Evolutionary conservation across 495 filamentous ascomycete genomes (phyloP), one percentile per base, ranked within the genome.

Genomic region (Amniculicola lignicola): DNA sequence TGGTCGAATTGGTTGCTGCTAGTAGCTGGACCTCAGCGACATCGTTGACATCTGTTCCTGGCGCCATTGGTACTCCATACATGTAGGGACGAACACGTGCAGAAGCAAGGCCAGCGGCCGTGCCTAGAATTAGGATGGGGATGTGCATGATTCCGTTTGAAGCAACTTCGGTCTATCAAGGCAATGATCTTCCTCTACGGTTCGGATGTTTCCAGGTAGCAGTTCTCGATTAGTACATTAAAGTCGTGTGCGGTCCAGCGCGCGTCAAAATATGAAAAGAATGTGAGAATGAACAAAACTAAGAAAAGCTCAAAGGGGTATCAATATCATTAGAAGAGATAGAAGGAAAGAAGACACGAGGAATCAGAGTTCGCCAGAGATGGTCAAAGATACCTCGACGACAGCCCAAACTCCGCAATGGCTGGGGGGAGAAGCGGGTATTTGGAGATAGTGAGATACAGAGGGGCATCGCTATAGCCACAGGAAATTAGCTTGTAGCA

Each of bases 401-500:
- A 15, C 21, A 15, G 5, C 47, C 10, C 2, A 15, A 35, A 18
- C n/a, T 5, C 10, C 40, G 39, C 11, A 18, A 15, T 19, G 24
- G 21, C 23, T 38, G 23, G 27, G 5, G 45, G 45, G 16, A 16
- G 22, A 2, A 23, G 22, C 45, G 31, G 45, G 29, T 48, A 40
- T 57, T 49, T 46, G 51, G 38, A 39, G 19, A 25, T 14, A 24
- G 21, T n/a, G n/a, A n/a, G 25, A 21, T 5, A 35, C 45, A 3
- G 45, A 9, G 45, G 14, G 10, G 10, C 23, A 39, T 51, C 36
- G 9, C 3, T 39, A n/a, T 15, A 36, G 12, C 3, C 11, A 22
- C 22, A 31, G n/a, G n/a, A 31, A 23, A 23, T 57, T 57, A 57
- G 42, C 43, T 44, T 48, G 53, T 57, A 41, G 43, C 43, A 49